Base-by-base conservation (phyloP, 2,329 filamentous ascomycete genomes). In the Hypoxylon sp. region DNA sequence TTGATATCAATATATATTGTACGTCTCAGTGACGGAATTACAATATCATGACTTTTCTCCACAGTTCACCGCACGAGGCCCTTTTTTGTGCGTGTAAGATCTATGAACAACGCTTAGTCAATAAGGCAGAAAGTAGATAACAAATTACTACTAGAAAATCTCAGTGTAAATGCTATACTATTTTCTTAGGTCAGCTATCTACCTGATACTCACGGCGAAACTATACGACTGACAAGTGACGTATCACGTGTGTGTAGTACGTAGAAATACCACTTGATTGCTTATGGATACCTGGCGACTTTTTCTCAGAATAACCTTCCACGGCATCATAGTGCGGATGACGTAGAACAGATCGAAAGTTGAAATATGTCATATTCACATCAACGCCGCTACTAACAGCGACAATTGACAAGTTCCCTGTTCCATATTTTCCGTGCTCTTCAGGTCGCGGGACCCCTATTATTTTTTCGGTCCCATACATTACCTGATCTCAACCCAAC, bases 1-100 rank as follows among this genome's bases (percentile, higher is more conserved):
- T 55, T 46, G 48, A 17, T 35, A 59, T 50, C 33, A 29, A 37
- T 61, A 51, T 61, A 66, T 52, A 61, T 47, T 50, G 11, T 37
- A 35, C 48, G 59, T 63, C 22, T 55, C 11, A 26, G 52, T 47
- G 44, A 46, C 59, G 50, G 19, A 19, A 54, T 14, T 17, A 31
- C 42, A 37, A 42, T 52, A 9, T 5, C 10, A 26, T 24, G 11
- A 39, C 29, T 14, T 24, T n/a, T 33, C 19, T 29, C 44, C n/a
- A 11, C 31, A n/a, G 6, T 22, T 2, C 4, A 8, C 3, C 8
- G 46, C n/a, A 22, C 9, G 10, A 14, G 26, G 6, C 3, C 2
- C 26, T 26, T 35, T 26, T 5, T 35, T 51, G 10, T 35, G 17
- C 19, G 9, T 11, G n/a, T 33, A 35, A 13, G 10, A 8, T 9